Conservation (phyloP, 257 asterid species). For the Anisodus tanguticus region DNA sequence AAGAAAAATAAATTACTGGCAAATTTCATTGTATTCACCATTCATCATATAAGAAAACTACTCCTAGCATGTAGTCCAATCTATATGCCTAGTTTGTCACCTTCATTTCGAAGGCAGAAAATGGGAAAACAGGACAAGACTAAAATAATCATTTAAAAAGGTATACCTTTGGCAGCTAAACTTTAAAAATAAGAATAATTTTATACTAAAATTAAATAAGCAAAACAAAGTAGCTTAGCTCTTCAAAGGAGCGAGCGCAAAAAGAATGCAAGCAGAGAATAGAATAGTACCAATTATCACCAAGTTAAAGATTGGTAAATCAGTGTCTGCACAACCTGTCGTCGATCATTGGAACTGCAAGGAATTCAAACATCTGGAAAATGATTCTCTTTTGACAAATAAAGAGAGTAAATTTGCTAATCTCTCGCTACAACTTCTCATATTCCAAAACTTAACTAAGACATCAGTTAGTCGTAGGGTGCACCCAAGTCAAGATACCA, state of each 20-base stretch:
- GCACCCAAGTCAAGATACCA: background rate
- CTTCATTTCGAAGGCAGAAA: too few relatives aligned
- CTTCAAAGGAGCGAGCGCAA: background rate
- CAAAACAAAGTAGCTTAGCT: background rate
- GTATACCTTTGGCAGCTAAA: background rate
- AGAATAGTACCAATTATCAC: conserved; percentile 9
- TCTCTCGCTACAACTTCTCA: background rate
- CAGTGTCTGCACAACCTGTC: background rate
- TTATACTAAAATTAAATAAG: background rate
- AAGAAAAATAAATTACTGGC: background rate
- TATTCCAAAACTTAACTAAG: background rate
- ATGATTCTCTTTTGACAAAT: background rate
- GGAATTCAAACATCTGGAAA: background rate
- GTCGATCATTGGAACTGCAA: background rate
- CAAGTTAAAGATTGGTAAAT: background rate
- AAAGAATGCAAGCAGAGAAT: background rate
- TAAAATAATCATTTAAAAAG: background rate
- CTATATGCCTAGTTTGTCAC: background rate
- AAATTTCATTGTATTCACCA: background rate
- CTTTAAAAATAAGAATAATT: background rate
- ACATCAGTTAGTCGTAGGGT: background rate
- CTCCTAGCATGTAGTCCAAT: background rate
- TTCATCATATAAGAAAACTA: background rate
- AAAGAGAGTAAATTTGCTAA: background rate
- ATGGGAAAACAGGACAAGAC: background rate